Evolutionary conservation across 768 basidiomycete species (phyloP).

Genomic region (Termitomyces sp.): DNA sequence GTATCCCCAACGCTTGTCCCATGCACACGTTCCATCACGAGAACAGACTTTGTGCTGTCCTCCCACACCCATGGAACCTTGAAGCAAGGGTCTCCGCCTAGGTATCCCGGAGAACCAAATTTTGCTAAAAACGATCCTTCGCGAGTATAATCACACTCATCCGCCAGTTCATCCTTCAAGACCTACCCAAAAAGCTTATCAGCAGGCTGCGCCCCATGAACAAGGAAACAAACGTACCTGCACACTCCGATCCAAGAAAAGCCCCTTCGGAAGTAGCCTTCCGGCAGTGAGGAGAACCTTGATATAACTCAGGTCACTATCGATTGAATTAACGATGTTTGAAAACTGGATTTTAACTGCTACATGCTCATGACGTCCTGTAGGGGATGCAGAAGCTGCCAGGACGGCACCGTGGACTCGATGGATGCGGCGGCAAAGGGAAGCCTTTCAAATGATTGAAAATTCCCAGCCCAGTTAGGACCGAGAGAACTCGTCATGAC

Average conservation of each 20-base stretch:
- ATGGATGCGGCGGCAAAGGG: slow-evolving; percentile 97
- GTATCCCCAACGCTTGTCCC: slow-evolving; percentile 78
- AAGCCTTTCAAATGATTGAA: slow-evolving; percentile 71
- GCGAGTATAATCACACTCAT: slow-evolving; percentile 87
- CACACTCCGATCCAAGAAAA: slow-evolving; percentile 87
- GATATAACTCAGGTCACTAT: slow-evolving; percentile 83
- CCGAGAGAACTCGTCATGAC: slow-evolving; percentile 67
- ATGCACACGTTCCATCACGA: slow-evolving; percentile 84
- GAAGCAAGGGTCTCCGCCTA: slow-evolving; percentile 62
- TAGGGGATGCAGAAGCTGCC: slow-evolving; percentile 43
- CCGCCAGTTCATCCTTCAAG: slow-evolving; percentile 82
- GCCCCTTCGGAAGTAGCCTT: slow-evolving; percentile 74
- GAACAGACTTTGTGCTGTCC: slow-evolving; percentile 71
- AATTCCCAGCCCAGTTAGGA: too few species aligned
- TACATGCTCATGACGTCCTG: slow-evolving; percentile 49
- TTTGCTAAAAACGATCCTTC: slow-evolving; percentile 68
- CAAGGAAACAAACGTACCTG: slow-evolving; percentile 34
- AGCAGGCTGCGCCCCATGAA: neutral
- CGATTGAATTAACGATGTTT: slow-evolving; percentile 80
- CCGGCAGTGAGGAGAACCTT: slow-evolving; percentile 78
- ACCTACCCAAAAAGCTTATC: slow-evolving; percentile 38
- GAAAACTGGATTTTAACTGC: slow-evolving; percentile 96
- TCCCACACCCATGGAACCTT: slow-evolving; percentile 86
- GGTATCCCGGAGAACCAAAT: slow-evolving; percentile 46
- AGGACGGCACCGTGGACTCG: slow-evolving; percentile 80